Evolutionary conservation across 1,284 basidiomycete species (phyloP).

Genomic region (Phylloboletellus chloephorus): DNA sequence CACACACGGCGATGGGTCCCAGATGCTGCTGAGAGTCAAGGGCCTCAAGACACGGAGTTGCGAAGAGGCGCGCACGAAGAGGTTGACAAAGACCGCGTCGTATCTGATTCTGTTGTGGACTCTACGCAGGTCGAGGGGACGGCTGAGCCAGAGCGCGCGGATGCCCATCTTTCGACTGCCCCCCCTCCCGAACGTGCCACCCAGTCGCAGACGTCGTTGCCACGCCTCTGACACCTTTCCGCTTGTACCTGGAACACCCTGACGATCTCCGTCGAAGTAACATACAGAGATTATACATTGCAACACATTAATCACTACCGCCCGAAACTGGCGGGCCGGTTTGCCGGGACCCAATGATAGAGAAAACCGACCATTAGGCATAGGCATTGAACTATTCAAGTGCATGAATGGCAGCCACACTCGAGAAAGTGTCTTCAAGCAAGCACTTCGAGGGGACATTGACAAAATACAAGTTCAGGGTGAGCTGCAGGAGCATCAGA

Average conservation of each 20-base stretch:
- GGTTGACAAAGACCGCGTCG: background rate
- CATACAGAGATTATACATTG: too few relatives aligned
- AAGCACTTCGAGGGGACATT: constrained; percentile 76
- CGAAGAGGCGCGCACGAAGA: background rate
- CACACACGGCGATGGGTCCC: background rate
- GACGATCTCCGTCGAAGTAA: too few relatives aligned
- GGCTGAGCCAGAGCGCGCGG: background rate
- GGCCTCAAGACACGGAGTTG: background rate
- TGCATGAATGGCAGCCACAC: constrained; percentile 18
- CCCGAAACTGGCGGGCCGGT: too few relatives aligned
- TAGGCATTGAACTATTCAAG: background rate
- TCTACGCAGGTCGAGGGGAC: background rate
- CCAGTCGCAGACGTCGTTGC: background rate
- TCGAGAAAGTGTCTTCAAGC: constrained; percentile 51
- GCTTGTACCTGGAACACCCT: too few relatives aligned
- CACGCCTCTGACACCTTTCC: constrained; percentile 9
- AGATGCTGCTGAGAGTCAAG: background rate
- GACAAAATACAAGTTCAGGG: constrained; percentile 85
- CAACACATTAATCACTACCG: too few relatives aligned
- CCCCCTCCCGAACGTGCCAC: background rate
- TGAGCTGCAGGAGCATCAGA: constrained; percentile 26
- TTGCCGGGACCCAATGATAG: too few relatives aligned
- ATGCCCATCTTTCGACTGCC: background rate
- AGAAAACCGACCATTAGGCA: background rate
- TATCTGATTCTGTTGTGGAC: background rate